Evolutionary conservation across 345 rosid genomes (phyloP), one percentile per base, ranked within the genome.

Genomic region (Acer negundo): DNA sequence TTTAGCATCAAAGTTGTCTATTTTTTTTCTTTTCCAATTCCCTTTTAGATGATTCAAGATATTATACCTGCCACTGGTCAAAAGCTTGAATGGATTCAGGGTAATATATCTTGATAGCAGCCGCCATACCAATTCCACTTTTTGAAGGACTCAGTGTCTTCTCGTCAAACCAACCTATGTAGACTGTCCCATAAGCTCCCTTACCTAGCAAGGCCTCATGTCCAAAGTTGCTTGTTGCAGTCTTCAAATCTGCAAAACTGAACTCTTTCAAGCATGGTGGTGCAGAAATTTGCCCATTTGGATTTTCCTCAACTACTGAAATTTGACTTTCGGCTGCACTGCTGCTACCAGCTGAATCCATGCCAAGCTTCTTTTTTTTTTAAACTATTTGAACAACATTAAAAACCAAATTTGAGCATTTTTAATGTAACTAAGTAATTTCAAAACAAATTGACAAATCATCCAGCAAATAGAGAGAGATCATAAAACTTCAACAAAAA

Each of bases 111-210:
- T 95, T 95, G 75, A 95, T 83, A 66, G 98, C 98, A 70, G 92
- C 93, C 35, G 79, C 69, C 83, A 89, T 86, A 28, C 97, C 98
- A 31, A 70, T 67, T 53, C 91, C 94, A 61, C 65, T 13, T 67
- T 83, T 90, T 11, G 94, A 86, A 20, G 99, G 97, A 22, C 86
- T 75, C 3, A 85, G 78, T 70, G 89, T 88, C 82, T 73, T 90
- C 24, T 81, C 90, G 75, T 95, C 94, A 7, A 93, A 59, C 97
- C 95, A 95, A 1, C 99, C 98, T 85, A 85, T 92, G 80, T 78
- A 95, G 56, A 95, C 98, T 67, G 74, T 89, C 1, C 98, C 97
- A 13, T 89, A 92, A 11, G 94, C 94, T 38, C 98, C 98, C 80
- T 90, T 87, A 1, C 98, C 98, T 86, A 95, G 78, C 82, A 90